phyloP scores from a whole-genome alignment of 257 asterid species.

The Nicotiana benthamiana region DNA sequence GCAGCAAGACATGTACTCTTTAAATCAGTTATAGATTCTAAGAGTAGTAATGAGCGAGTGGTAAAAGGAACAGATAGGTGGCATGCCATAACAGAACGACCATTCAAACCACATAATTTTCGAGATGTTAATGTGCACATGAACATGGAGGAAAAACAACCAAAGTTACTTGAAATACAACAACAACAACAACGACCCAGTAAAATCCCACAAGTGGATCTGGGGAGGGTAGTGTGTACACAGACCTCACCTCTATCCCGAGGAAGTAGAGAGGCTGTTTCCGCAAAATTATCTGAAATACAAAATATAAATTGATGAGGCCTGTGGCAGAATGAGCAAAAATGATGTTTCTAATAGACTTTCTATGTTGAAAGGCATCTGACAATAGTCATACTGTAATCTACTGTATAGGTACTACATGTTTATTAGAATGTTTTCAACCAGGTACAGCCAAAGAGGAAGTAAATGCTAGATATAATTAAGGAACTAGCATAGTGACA shows the following conservation, averaged over 20 bases:
- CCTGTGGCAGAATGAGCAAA: not conserved
- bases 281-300: not conserved
- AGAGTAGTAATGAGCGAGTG: not conserved
- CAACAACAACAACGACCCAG: no score
- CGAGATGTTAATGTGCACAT: not conserved
- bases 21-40: not conserved
- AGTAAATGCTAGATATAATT: not conserved
- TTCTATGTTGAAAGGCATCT: not conserved
- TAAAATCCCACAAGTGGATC: no score
- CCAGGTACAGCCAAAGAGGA: not conserved
- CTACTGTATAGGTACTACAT: not conserved
- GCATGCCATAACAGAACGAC: constrained; percentile 8
- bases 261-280: no score
- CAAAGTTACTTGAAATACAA: not conserved
- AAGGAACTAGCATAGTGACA: not conserved
- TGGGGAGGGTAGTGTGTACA: no score
- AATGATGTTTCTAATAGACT: not conserved
- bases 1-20: constrained; percentile 1
- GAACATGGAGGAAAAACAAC: not conserved
- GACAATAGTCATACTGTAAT: not conserved
- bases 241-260: no score
- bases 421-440: not conserved
- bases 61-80: constrained; percentile 2
- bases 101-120: not conserved
- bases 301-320: not conserved